These are phyloP conservation scores for Hemerocallis citrina DNA, from an alignment of 106 monocot species.

Conservation along the genomic window DNA sequence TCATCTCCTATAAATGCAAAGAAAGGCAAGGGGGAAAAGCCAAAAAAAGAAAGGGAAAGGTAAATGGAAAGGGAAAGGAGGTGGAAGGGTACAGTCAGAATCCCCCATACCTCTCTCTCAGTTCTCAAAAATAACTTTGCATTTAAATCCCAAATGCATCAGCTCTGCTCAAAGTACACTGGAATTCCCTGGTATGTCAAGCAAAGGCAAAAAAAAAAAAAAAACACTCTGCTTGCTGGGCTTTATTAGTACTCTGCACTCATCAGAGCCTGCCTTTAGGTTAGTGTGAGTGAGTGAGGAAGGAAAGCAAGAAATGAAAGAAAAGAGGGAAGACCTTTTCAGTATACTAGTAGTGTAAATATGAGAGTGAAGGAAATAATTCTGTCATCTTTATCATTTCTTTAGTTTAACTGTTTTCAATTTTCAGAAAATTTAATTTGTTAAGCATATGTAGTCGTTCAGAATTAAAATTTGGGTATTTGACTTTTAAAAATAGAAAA, in stretches of 20 bases:
- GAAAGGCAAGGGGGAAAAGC: slow-evolving; percentile 3
- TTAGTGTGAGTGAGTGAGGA: slow-evolving; percentile 1
- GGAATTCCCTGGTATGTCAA: slow-evolving; percentile 54
- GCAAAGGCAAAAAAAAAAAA: slow-evolving; percentile 37
- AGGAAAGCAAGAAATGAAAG: not conserved
- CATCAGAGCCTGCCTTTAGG: too few species aligned
- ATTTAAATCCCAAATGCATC: slow-evolving; percentile 22
- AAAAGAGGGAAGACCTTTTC: slow-evolving; percentile 10
- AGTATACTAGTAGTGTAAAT: not conserved
- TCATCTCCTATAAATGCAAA: too few species aligned
- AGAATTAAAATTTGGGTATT: too few species aligned
- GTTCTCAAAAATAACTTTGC: too few species aligned
- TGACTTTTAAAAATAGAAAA: too few species aligned
- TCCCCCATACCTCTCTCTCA: slow-evolving; percentile 31
- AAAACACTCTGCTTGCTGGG: slow-evolving; percentile 26
- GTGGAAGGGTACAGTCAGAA: not conserved
- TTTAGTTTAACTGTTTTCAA: not conserved
- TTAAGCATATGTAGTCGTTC: too few species aligned
- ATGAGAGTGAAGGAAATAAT: not conserved
- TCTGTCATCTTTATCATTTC: not conserved
- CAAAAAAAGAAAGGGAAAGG: not conserved
- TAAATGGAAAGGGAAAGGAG: not conserved
- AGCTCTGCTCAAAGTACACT: slow-evolving; percentile 50
- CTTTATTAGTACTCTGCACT: slow-evolving; percentile 52
- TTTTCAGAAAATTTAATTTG: too few species aligned